Evolutionary conservation across 192 early-diverging fungal species (phyloP).

Genomic region (Podila horticola): DNA sequence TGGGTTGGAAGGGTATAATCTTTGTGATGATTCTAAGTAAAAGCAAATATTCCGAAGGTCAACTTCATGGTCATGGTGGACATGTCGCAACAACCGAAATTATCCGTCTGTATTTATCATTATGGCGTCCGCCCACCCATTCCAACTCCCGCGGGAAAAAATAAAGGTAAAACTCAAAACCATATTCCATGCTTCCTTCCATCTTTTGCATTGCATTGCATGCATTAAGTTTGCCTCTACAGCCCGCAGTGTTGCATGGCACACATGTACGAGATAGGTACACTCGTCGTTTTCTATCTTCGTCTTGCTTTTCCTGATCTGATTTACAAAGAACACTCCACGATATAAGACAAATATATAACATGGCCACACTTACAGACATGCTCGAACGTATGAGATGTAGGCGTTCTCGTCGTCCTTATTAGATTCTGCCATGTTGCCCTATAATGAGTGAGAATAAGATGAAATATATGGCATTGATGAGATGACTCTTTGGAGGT

Average conservation of each 20-base stretch:
- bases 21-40: slow-evolving; percentile 35
- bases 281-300: no score
- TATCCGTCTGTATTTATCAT: no score
- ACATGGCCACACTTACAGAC: slow-evolving; percentile 34
- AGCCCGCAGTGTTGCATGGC: no score
- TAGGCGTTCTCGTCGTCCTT: slow-evolving; percentile 49
- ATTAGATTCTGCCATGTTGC: slow-evolving; percentile 32
- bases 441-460: slow-evolving; percentile 15
- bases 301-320: neutral
- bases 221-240: no score
- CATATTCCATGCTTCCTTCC: no score
- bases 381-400: slow-evolving; percentile 42
- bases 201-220: no score
- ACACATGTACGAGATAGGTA: no score
- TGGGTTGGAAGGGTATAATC: slow-evolving; percentile 35
- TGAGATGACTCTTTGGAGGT: neutral
- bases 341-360: neutral
- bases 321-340: neutral
- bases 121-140: no score
- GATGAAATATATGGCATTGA: neutral
- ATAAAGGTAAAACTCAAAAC: no score
- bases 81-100: neutral
- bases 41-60: neutral
- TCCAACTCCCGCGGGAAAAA: no score
- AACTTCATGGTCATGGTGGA: neutral